A percentile compares a stretch with the other conserved stretches of the same genome.
These are phyloP conservation scores for Rhizophagus prolifer DNA, from an alignment of 192 early-diverging fungal species.

Conservation along the genomic window DNA sequence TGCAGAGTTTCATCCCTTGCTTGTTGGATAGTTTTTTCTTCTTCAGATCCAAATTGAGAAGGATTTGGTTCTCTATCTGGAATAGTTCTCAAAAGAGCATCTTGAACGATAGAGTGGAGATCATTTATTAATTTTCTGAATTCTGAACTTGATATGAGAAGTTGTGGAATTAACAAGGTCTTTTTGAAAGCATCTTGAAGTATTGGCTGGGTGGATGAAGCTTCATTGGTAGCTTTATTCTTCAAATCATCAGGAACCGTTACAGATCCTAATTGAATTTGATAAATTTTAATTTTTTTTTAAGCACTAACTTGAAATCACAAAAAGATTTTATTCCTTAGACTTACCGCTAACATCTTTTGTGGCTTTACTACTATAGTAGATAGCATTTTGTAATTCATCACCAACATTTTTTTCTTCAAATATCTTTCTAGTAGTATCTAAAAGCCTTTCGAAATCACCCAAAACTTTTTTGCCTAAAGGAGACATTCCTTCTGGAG, in stretches of 20 bases:
- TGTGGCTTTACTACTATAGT: slow-evolving; percentile 30
- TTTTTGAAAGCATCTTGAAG: slow-evolving; percentile 23
- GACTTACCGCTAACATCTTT: slow-evolving; percentile 22
- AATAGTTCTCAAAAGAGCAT: slow-evolving; percentile 16
- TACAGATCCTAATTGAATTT: neutral
- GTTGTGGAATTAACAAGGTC: slow-evolving; percentile 13
- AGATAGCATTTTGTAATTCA: slow-evolving; percentile 46
- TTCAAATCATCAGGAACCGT: slow-evolving; percentile 14
- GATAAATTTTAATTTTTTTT: neutral
- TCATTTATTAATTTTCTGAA: slow-evolving; percentile 50
- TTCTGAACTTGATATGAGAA: slow-evolving; percentile 46
- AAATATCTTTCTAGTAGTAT: slow-evolving; percentile 37
- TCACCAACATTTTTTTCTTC: slow-evolving; percentile 47
- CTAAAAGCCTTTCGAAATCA: slow-evolving; percentile 42
- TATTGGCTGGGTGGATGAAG: slow-evolving; percentile 32
- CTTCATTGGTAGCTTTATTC: slow-evolving; percentile 17
- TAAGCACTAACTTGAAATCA: neutral
- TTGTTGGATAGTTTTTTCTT: slow-evolving; percentile 35
- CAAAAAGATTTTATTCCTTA: neutral
- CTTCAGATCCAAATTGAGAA: slow-evolving; percentile 31
- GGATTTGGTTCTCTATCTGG: slow-evolving; percentile 27
- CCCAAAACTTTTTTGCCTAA: slow-evolving; percentile 47
- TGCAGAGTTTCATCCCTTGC: slow-evolving; percentile 17
- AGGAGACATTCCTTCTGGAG: slow-evolving; percentile 40
- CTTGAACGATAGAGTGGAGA: slow-evolving; percentile 39